Evolutionary conservation across 2,329 filamentous ascomycete genomes (phyloP), one percentile per base, ranked within the genome.

Genomic region (Fusarium sarcochroum): DNA sequence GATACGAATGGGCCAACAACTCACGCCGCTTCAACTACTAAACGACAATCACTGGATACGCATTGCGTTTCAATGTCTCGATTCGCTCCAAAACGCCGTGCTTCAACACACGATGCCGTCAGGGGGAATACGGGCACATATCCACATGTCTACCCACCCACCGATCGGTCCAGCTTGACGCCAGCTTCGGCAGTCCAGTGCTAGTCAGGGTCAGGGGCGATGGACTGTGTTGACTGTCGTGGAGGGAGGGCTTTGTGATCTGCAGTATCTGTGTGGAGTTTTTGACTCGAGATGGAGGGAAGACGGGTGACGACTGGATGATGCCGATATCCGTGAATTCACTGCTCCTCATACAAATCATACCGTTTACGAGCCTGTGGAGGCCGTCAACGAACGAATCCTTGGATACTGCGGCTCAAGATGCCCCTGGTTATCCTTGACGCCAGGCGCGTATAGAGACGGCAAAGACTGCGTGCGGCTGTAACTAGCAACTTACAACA

Each of bases 31-130:
- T 42, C 44, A 21, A 51, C 32, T 40, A 58, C 44, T 30, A 61
- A 58, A 53, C 38, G 56, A 23, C 52, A 49, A 58, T 67, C 62
- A 57, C 30, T 66, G 56, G 63, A 66, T 56, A 66, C 62, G 37
- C 18, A 35, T 44, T 65, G 42, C 17, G 61, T 66, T 55, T 66
- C 55, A 50, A 66, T 40, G 17, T 53, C 62, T 66, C 34, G 61
- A 27, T 49, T 48, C 37, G 38, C 37, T 46, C 41, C 38, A 35
- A 41, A 52, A 58, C 45, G 51, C 59, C 51, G 38, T 38, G 41
- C 42, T 51, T 52, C 44, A 34, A 25, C 42, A 20, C 48, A 20
- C 32, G 21, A 44, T 41, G 38, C 20, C 38, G 38, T 41, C 38
- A 41, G 20, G 38, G 38, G 21, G 20, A 8, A 41, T 9, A 27